A percentile compares a stretch with the other conserved stretches of the same genome.
Conservation (phyloP, 2,329 filamentous ascomycete species). For the Ophiostoma ips region DNA sequence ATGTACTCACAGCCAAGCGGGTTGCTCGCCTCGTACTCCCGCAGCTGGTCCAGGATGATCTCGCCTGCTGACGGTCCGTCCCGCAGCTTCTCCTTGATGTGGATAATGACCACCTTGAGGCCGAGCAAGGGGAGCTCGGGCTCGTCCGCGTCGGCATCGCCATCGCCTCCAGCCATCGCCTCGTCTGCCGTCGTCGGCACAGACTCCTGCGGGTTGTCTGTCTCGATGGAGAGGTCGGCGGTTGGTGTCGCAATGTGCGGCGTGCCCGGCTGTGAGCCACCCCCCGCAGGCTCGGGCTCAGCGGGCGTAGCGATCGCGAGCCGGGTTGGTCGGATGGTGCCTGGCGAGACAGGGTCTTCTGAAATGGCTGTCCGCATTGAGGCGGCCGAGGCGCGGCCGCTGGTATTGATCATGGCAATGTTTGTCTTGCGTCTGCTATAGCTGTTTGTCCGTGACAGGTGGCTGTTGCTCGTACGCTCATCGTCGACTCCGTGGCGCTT, state of each 20-base stretch:
- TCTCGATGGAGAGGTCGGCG: constrained; percentile 23
- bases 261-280: constrained; percentile 14
- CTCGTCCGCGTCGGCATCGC: neutral
- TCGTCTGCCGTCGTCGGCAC: neutral
- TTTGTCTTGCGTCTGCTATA: constrained; percentile 11
- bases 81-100: constrained; percentile 74
- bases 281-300: neutral
- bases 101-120: constrained; percentile 74
- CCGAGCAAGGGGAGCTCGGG: constrained; percentile 45
- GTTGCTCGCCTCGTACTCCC: constrained; percentile 47
- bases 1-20: constrained; percentile 69
- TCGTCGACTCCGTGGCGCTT: constrained; percentile 38
- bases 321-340: constrained; percentile 24
- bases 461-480: constrained; percentile 12
- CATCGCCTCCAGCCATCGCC: too few relatives aligned
- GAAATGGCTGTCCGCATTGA: constrained; percentile 7
- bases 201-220: neutral
- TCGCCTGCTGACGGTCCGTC: constrained; percentile 54
- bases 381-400: neutral
- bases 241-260: constrained; percentile 35
- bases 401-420: neutral
- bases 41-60: constrained; percentile 56
- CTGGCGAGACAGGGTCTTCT: constrained; percentile 40
- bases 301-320: constrained; percentile 9
- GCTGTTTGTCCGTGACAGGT: constrained; percentile 2